Percentiles rank a stretch among this genome's conserved stretches.
Evolutionary conservation across 169 alveolate genomes (phyloP).

Genomic region (Plasmodium yoelii): DNA sequence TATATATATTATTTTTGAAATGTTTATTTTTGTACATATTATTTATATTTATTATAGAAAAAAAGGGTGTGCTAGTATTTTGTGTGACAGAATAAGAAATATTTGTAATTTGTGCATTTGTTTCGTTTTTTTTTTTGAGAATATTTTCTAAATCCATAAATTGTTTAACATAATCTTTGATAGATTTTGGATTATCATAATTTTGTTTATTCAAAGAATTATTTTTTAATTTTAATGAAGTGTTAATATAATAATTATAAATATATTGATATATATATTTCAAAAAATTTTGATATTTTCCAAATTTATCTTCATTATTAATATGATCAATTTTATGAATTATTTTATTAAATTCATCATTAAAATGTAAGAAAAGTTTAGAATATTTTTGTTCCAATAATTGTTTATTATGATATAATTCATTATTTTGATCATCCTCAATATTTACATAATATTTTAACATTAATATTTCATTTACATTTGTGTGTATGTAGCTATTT

Average conservation of each 20-base stretch:
- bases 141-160: neutral
- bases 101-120: neutral
- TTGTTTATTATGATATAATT: neutral
- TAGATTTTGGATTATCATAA: neutral
- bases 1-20: slow-evolving; percentile 41
- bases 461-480: slow-evolving; percentile 49
- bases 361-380: slow-evolving; percentile 27
- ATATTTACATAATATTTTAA: slow-evolving; percentile 55
- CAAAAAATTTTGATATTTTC: slow-evolving; percentile 5
- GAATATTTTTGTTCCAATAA: slow-evolving; percentile 22
- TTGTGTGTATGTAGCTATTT: slow-evolving; percentile 31
- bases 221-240: neutral
- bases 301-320: slow-evolving; percentile 4
- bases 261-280: slow-evolving; percentile 3
- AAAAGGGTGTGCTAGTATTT: neutral
- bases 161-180: neutral
- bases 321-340: slow-evolving; percentile 30
- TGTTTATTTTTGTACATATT: slow-evolving; percentile 31
- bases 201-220: too few relatives aligned
- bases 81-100: neutral
- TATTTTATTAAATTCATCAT: slow-evolving; percentile 37
- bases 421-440: slow-evolving; percentile 5
- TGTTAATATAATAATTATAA: neutral
- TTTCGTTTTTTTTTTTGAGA: slow-evolving; percentile 14
- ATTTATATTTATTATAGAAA: slow-evolving; percentile 21